Evolutionary conservation across 257 asterid species (phyloP), one percentile per base, ranked within the genome.

Genomic region (Fraxinus cuspidata): DNA sequence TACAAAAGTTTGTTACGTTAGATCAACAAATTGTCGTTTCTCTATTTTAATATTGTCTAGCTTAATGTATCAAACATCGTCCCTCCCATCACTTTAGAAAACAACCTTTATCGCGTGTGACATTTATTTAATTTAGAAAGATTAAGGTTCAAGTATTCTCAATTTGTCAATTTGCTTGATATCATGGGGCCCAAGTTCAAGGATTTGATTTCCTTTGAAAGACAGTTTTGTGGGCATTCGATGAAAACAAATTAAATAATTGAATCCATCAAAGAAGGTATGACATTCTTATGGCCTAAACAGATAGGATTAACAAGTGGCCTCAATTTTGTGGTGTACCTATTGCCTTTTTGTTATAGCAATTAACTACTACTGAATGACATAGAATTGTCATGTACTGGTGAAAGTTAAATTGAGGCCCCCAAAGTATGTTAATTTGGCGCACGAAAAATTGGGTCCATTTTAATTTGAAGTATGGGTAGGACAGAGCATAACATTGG

Each of bases 391-490:
- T 60, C 66, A 58, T 19, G 19, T 21, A 58, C 29, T 21, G 13
- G 5, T 60, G 32, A 10, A 58, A 58, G 19, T 51, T 53, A 31
- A 60, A 60, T 16, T 8, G 68, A 60, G 68, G 64, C 11, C 27
- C 64, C 34, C 64, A 53, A 53, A 53, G 10, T 19, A 53, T 5
- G 19, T 31, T 10, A 44, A 16, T 53, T 27, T 78, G 31, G 81
- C 77, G 71, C 81, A 78, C 71, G 81, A 71, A 77, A 32, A 67
- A 29, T 74, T 76, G 81, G 73, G 72, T 74, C 70, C 72, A 25
- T 78, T 71, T 71, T 65, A 56, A 49, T 28, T 5, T 71, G 71
- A 71, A 8, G 81, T 42, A 78, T 23, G 56, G 34, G 58, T 71
- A 78, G 31, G 81, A 72, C 81, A 72, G 71, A 78, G 64, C 77